Percentiles rank a stretch among this genome's conserved stretches.
Conservation (phyloP, 169 alveolate species). For the Plasmodium gaboni region DNA sequence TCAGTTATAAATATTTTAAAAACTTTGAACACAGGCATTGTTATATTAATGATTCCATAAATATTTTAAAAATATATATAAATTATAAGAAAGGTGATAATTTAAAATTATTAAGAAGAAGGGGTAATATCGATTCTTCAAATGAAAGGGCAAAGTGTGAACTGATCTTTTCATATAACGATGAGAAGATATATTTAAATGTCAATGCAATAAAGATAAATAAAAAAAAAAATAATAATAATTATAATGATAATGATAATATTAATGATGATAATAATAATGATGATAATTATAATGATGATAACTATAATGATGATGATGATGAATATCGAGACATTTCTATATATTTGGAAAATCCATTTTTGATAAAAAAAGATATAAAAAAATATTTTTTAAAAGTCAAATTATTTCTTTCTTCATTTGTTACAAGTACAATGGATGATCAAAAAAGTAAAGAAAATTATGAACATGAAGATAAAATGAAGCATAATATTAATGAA, state of each 20-base stretch:
- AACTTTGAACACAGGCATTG: conserved; percentile 41
- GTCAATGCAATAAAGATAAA: conserved; percentile 28
- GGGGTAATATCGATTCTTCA: conserved; percentile 67
- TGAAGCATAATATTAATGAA: background rate
- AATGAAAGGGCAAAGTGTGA: conserved; percentile 66
- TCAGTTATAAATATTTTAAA: conserved; percentile 30
- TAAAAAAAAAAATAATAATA: conserved; percentile 14
- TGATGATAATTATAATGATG: conserved; percentile 15
- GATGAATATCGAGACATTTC: conserved; percentile 63
- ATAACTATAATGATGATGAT: background rate
- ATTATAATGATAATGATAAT: background rate
- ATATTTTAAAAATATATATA: conserved; percentile 32
- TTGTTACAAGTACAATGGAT: background rate
- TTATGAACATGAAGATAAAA: background rate
- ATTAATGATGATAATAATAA: background rate
- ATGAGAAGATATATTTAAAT: conserved; percentile 31
- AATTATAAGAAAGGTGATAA: conserved; percentile 20
- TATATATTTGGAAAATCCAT: conserved; percentile 58
- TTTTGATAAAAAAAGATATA: conserved; percentile 55
- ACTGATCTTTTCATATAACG: conserved; percentile 15
- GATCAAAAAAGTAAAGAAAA: background rate
- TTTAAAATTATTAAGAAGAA: conserved; percentile 37
- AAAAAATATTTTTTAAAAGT: conserved; percentile 26
- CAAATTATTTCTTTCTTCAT: conserved; percentile 29
- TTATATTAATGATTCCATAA: conserved; percentile 34